Percentiles rank a stretch among this genome's conserved stretches.
Evolutionary conservation across 1,284 basidiomycete species (phyloP).

Genomic region (Ceratobasidium sp.): DNA sequence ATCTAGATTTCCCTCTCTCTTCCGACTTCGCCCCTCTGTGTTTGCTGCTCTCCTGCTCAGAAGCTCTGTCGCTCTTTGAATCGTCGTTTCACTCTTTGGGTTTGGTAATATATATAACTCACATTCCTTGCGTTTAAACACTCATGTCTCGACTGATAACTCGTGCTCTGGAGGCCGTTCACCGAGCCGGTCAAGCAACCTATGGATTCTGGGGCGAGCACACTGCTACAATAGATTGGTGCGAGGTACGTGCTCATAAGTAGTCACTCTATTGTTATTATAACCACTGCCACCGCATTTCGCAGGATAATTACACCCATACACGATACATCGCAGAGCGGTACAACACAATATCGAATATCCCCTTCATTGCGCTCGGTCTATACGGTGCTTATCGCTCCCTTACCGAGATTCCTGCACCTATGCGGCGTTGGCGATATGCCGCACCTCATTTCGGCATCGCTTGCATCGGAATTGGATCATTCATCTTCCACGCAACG

Average conservation of each 20-base stretch:
- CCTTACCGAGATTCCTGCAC: constrained; percentile 3
- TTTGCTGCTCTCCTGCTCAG: background rate
- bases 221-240: constrained; percentile 52
- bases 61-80: background rate
- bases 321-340: constrained; percentile 49
- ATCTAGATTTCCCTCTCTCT: background rate
- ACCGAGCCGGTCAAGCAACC: constrained; percentile 24
- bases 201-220: constrained; percentile 49
- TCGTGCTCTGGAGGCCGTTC: constrained; percentile 26
- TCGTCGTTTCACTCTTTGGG: background rate
- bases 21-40: background rate
- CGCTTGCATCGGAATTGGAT: constrained; percentile 49
- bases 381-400: constrained; percentile 46
- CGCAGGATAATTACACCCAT: constrained; percentile 51
- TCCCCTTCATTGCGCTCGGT: constrained; percentile 51
- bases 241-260: constrained; percentile 45
- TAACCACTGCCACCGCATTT: background rate
- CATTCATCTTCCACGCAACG: constrained; percentile 51
- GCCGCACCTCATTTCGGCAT: constrained; percentile 47
- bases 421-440: constrained; percentile 30
- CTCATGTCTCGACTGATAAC: background rate
- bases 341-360: constrained; percentile 52
- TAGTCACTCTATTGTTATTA: background rate
- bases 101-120: background rate
- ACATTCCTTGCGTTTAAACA: background rate